These are phyloP conservation scores for Entomortierella chlamydospora DNA, from an alignment of 192 early-diverging fungal genomes.

Conservation along the genomic window DNA sequence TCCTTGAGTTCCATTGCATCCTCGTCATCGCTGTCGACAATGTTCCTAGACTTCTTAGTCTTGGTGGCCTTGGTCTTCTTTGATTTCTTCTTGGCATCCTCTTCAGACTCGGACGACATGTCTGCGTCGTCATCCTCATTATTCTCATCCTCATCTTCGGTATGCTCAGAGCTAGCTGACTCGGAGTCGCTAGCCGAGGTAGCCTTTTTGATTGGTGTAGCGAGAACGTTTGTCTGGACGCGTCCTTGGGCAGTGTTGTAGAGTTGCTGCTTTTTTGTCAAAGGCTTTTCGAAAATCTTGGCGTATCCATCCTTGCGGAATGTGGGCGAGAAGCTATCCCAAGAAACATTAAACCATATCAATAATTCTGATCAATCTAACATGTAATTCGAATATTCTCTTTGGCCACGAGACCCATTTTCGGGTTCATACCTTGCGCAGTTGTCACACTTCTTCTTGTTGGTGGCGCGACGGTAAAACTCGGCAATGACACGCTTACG, in stretches of 20 bases:
- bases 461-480: slow-evolving; percentile 58
- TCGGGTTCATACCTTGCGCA: slow-evolving; percentile 67
- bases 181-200: slow-evolving; percentile 34
- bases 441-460: slow-evolving; percentile 69
- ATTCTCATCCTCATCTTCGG: slow-evolving; percentile 41
- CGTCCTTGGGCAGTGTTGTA: slow-evolving; percentile 48
- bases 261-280: slow-evolving; percentile 39
- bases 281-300: slow-evolving; percentile 63
- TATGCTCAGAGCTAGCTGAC: slow-evolving; percentile 41
- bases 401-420: no score
- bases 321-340: slow-evolving; percentile 76
- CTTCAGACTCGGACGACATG: slow-evolving; percentile 52
- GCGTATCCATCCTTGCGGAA: slow-evolving; percentile 86
- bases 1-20: slow-evolving; percentile 48
- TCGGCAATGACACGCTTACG: slow-evolving; percentile 62
- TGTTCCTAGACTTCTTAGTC: slow-evolving; percentile 58
- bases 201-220: slow-evolving; percentile 32
- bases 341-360: background rate
- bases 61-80: slow-evolving; percentile 51
- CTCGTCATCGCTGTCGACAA: slow-evolving; percentile 51
- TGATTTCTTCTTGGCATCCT: slow-evolving; percentile 31
- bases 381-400: no score
- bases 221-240: slow-evolving; percentile 34
- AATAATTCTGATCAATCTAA: background rate
- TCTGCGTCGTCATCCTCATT: slow-evolving; percentile 50